A percentile compares a stretch with the other conserved stretches of the same genome.
Conservation (phyloP, 2,329 filamentous ascomycete genomes). For the Ceratocystis smalleyi region DNA sequence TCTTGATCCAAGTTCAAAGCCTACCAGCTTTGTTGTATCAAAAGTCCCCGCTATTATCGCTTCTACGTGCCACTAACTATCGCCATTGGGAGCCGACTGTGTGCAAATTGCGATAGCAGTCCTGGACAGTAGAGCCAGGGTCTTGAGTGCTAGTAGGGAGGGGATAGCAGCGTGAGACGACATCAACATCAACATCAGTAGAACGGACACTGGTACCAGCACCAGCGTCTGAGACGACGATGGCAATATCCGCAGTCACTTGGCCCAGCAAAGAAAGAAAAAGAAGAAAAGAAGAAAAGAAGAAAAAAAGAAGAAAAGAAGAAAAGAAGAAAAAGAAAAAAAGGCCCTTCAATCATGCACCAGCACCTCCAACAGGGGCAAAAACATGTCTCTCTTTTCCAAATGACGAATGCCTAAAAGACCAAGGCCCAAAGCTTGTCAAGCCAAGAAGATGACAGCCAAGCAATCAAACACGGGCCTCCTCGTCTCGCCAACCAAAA, state of each 20-base stretch:
- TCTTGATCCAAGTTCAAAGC: constrained; percentile 1
- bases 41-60: neutral
- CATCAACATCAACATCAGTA: neutral
- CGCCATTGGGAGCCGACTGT: neutral
- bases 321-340: too few species aligned
- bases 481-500: constrained; percentile 14
- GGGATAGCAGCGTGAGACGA: neutral
- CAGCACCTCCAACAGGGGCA: constrained; percentile 1
- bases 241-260: neutral
- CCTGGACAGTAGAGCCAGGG: neutral
- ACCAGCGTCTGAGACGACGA: neutral
- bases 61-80: neutral
- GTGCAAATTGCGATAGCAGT: neutral
- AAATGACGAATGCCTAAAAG: constrained; percentile 2
- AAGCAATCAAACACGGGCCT: constrained; percentile 12
- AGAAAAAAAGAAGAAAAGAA: too few species aligned
- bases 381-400: constrained; percentile 6
- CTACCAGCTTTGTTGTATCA: neutral
- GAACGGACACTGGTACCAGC: neutral
- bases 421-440: constrained; percentile 3
- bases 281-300: too few species aligned
- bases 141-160: neutral
- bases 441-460: constrained; percentile 9
- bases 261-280: neutral
- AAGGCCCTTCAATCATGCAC: neutral